Conservation (phyloP, 2,329 filamentous ascomycete genomes). For the Phaeosphaeriaceae sp. region DNA sequence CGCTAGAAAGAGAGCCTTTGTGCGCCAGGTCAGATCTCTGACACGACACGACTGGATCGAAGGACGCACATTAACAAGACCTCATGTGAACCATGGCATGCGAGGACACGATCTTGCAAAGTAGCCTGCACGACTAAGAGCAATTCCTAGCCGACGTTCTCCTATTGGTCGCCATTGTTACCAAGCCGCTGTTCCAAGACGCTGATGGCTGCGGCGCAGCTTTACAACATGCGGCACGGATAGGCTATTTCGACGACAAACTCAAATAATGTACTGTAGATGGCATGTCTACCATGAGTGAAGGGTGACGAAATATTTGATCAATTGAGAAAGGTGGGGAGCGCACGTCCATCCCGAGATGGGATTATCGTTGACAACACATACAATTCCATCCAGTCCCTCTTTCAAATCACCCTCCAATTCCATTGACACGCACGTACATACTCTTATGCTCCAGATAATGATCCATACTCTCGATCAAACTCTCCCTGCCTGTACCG, state of each 20-base stretch:
- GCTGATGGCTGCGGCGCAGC: neutral
- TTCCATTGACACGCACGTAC: conserved; percentile 24
- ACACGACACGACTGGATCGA: no score
- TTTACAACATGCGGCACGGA: neutral
- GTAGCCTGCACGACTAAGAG: no score
- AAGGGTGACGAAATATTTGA: no score
- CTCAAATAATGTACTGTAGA: neutral
- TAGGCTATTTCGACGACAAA: neutral
- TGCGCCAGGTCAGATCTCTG: no score
- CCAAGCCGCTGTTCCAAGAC: neutral
- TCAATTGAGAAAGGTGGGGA: no score
- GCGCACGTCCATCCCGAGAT: no score
- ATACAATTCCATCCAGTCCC: neutral
- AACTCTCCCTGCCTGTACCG: conserved; percentile 34
- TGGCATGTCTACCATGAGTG: neutral
- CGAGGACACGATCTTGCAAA: neutral
- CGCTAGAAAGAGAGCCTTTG: no score
- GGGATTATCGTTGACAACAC: no score
- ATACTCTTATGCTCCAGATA: conserved; percentile 34
- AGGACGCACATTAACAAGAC: neutral
- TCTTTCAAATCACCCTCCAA: conserved; percentile 8
- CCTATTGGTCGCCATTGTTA: neutral
- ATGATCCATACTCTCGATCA: conserved; percentile 37
- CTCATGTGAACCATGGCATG: neutral
- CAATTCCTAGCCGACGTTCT: neutral